Evolutionary conservation across 2,329 filamentous ascomycete genomes (phyloP).

Genomic region (Calonectria pseudoreteaudii): DNA sequence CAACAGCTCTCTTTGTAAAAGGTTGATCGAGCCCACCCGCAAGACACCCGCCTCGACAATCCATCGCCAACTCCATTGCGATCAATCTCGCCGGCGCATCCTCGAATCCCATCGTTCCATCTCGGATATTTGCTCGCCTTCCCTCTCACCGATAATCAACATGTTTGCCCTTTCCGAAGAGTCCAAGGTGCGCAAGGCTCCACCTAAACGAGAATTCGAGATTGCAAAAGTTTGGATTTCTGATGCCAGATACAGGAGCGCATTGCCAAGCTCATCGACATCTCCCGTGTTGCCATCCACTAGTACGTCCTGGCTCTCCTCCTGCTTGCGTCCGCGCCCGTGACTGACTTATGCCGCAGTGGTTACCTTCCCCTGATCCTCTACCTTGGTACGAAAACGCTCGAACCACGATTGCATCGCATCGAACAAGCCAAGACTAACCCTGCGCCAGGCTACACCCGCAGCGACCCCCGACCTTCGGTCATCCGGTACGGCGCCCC

Average conservation of each 20-base stretch:
- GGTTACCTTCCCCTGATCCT: constrained; percentile 97
- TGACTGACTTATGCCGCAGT: constrained; percentile 64
- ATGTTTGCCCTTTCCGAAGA: constrained; percentile 89
- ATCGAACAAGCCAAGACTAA: constrained; percentile 41
- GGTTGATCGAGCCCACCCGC: constrained; percentile 2
- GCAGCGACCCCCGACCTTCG: constrained; percentile 90
- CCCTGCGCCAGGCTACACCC: constrained; percentile 79
- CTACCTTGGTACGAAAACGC: constrained; percentile 81
- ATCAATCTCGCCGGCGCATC: constrained; percentile 1
- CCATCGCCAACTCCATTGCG: constrained; percentile 17
- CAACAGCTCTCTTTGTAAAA: constrained; percentile 28
- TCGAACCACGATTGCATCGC: constrained; percentile 23
- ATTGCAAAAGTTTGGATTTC: background rate
- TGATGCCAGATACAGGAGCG: constrained; percentile 76
- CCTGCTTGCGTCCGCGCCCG: background rate
- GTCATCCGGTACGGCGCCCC: constrained; percentile 63
- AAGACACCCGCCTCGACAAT: background rate
- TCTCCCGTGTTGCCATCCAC: constrained; percentile 93
- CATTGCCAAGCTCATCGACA: constrained; percentile 95
- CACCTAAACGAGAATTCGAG: constrained; percentile 12
- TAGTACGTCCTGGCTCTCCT: constrained; percentile 72
- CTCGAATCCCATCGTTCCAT: background rate
- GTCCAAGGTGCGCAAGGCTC: constrained; percentile 78
- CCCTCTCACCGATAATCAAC: constrained; percentile 42
- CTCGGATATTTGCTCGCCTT: background rate